Base-by-base conservation (phyloP, 257 asterid genomes). In the Solanum etuberosum region DNA sequence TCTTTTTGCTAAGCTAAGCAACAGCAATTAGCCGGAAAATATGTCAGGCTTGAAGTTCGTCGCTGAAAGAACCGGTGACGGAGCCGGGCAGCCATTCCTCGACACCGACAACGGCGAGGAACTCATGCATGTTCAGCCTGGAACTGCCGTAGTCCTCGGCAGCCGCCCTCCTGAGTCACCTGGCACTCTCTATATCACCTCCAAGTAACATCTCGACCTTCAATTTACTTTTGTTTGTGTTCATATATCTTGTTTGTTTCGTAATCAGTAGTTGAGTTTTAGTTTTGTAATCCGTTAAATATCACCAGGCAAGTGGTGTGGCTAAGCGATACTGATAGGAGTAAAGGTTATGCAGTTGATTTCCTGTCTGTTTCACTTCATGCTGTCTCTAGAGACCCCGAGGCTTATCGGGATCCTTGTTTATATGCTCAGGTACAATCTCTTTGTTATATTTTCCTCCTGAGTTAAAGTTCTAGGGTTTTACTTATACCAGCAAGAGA, bases 331-430 rank as follows among this genome's bases (percentile, higher is more conserved):
- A 37, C 93, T 35, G 98, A 97, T 80, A 91, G 94, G 86, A 89
- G 85, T 14, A 93, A 90, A 88, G 99, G 99, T 51, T 97, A 92
- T 68, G 98, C 98, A 1, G 98, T 95, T 27, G 97, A 94, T 91
- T 95, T 97, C 90, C 42, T 92, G 54, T 92, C 96, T 8, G 88
- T 95, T 86, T 93, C 95, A 34, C 98, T 97, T 71, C 99, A 97
- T 71, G 99, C 98, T 18, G 98, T 97, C 21, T 97, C 99, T 25
- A 93, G 97, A 40, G 99, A 95, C 51, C 96, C 98, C 0, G 99
- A 97, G 91, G 94, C 98, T 54, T 97, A 97, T 81, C 84, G 93
- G 18, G 90, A 93, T 87, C 97, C 99, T 88, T 95, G 99, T 87
- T 91, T 97, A 83, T 97, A 97, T 86, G 87, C 98, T 81, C 98